Evolutionary conservation across 1,284 basidiomycete species (phyloP).

Genomic region (Papiliotrema laurentii): DNA sequence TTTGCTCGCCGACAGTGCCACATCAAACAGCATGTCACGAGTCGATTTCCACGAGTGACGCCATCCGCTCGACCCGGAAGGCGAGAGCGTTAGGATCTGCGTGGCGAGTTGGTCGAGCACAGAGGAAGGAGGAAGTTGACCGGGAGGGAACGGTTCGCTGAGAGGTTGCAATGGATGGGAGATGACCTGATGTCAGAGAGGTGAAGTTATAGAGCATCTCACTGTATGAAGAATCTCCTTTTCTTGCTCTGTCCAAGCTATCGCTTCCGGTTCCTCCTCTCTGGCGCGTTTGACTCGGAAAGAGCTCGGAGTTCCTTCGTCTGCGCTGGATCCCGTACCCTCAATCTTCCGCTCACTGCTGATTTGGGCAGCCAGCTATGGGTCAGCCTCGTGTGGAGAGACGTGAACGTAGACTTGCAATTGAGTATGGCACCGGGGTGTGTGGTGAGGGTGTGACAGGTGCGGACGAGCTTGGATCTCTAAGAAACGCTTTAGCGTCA

Average conservation of each 20-base stretch:
- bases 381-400: too few relatives aligned
- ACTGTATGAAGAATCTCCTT: conserved; percentile 33
- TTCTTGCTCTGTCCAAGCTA: conserved; percentile 35
- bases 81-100: conserved; percentile 25
- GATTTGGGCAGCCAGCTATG: too few relatives aligned
- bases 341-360: too few relatives aligned
- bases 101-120: conserved; percentile 42
- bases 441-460: too few relatives aligned
- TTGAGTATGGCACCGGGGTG: too few relatives aligned
- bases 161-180: conserved; percentile 35
- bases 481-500: too few relatives aligned
- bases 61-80: conserved; percentile 17
- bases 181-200: conserved; percentile 9
- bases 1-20: conserved; percentile 37
- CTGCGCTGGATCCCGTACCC: too few relatives aligned
- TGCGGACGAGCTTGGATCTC: too few relatives aligned
- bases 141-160: conserved; percentile 37
- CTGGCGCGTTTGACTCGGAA: conserved; percentile 7
- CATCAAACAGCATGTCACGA: conserved; percentile 32
- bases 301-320: too few relatives aligned
- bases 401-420: too few relatives aligned
- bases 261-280: conserved; percentile 5
- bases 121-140: conserved; percentile 36
- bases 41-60: conserved; percentile 37
- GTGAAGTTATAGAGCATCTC: conserved; percentile 8